Percentiles rank a stretch among this genome's conserved stretches.
These are phyloP conservation scores for Simmondsia chinensis DNA, from an alignment of 148 eudicot species.

Conservation along the genomic window DNA sequence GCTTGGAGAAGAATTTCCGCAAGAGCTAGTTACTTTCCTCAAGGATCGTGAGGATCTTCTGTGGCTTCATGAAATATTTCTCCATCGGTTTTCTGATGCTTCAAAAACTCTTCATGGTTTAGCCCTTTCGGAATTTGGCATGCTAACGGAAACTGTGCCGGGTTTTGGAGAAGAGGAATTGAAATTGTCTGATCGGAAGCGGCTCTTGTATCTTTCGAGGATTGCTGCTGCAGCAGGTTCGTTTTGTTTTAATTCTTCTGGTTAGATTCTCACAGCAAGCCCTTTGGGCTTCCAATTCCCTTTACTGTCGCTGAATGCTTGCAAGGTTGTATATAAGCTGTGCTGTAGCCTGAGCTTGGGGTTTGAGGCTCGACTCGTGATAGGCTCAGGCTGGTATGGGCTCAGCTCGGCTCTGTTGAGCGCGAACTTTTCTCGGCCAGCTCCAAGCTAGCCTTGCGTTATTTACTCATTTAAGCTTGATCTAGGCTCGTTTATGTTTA, in stretches of 20 bases:
- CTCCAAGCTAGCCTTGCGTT: too few relatives aligned
- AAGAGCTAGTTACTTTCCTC: constrained; percentile 58
- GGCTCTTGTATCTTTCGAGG: constrained; percentile 74
- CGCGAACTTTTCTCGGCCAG: too few relatives aligned
- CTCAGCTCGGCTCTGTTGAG: too few relatives aligned
- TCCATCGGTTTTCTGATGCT: constrained; percentile 63
- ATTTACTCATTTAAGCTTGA: too few relatives aligned
- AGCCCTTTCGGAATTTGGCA: constrained; percentile 58
- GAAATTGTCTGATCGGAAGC: constrained; percentile 66
- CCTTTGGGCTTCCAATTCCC: not conserved
- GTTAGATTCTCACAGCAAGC: too few relatives aligned
- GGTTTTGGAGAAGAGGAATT: constrained; percentile 17
- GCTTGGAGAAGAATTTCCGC: constrained; percentile 92
- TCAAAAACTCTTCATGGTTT: constrained; percentile 74
- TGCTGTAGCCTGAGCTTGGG: too few relatives aligned
- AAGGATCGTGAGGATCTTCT: constrained; percentile 66
- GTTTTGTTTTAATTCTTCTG: constrained; percentile 5
- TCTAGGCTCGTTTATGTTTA: too few relatives aligned
- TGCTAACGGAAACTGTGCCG: constrained; percentile 20
- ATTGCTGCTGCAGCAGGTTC: constrained; percentile 92
- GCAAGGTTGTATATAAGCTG: too few relatives aligned
- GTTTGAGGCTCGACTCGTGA: too few relatives aligned
- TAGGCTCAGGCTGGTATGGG: too few relatives aligned
- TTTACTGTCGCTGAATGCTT: too few relatives aligned
- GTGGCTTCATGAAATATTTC: constrained; percentile 87